phyloP scores from a whole-genome alignment of 768 basidiomycete genomes.

The Lactifluus volemus region DNA sequence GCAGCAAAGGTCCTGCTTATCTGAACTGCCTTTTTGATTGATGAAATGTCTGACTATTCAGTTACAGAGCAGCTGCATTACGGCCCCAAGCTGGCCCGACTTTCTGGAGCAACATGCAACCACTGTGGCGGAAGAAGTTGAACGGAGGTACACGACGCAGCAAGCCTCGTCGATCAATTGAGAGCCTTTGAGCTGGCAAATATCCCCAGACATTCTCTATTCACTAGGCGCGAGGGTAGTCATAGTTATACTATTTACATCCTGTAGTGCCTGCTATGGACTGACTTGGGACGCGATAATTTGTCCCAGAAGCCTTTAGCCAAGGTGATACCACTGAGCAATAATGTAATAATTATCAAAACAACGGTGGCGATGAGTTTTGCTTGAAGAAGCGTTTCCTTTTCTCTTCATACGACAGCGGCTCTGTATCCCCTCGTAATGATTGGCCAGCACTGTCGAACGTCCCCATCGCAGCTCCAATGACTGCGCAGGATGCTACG shows the following conservation, averaged over 20 bases:
- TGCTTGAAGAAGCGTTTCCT: slow-evolving; percentile 82
- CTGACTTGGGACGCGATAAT: not conserved
- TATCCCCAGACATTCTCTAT: not conserved
- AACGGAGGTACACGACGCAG: slow-evolving; percentile 5
- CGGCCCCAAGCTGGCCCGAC: slow-evolving; percentile 30
- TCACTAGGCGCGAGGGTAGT: not conserved
- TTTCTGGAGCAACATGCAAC: slow-evolving; percentile 9
- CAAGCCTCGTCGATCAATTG: not conserved
- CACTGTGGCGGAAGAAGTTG: slow-evolving; percentile 8
- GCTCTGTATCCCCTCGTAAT: slow-evolving; percentile 37
- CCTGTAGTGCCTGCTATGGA: not conserved
- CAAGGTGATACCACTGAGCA: not conserved
- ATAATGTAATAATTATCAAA: slow-evolving; percentile 14
- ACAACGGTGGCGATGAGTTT: slow-evolving; percentile 36
- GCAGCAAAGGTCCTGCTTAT: slow-evolving; percentile 32
- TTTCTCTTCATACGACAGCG: slow-evolving; percentile 52
- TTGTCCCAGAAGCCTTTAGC: not conserved
- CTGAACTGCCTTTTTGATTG: not conserved
- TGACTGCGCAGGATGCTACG: slow-evolving; percentile 64
- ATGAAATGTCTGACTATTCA: not conserved
- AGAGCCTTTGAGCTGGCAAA: not conserved
- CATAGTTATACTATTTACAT: not conserved
- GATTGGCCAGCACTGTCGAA: slow-evolving; percentile 69
- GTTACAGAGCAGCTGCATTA: slow-evolving; percentile 25
- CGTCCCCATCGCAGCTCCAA: slow-evolving; percentile 73